Percentiles rank a stretch among this genome's conserved stretches.
These are phyloP conservation scores for Phlyctochytrium planicorne DNA, from an alignment of 192 early-diverging fungal species.

Conservation along the genomic window DNA sequence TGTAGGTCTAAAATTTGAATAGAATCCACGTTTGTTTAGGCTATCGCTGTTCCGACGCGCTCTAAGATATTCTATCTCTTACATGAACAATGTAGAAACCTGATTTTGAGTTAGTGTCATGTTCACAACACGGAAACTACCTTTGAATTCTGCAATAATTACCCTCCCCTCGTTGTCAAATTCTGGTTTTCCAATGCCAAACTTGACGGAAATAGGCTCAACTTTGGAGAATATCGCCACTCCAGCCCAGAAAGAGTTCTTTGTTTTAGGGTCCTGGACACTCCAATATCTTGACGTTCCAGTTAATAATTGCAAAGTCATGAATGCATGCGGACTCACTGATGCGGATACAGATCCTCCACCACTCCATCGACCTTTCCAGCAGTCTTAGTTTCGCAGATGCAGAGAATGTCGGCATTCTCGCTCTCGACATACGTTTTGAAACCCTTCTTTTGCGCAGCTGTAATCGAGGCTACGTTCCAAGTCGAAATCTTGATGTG, in stretches of 20 bases:
- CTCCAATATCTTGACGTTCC: slow-evolving; percentile 46
- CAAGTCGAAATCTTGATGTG: slow-evolving; percentile 65
- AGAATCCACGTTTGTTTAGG: too few relatives aligned
- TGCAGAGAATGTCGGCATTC: slow-evolving; percentile 73
- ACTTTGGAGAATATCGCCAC: slow-evolving; percentile 76
- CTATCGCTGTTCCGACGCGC: too few relatives aligned
- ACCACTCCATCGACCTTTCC: slow-evolving; percentile 53
- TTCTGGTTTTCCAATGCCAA: slow-evolving; percentile 55
- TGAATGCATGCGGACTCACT: slow-evolving; percentile 40
- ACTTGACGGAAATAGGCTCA: slow-evolving; percentile 61
- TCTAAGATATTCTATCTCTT: neutral
- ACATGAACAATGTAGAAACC: neutral
- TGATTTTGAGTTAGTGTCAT: too few relatives aligned
- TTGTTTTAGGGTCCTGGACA: slow-evolving; percentile 36
- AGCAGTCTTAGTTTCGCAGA: slow-evolving; percentile 88
- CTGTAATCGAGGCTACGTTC: slow-evolving; percentile 75
- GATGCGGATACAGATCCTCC: slow-evolving; percentile 64
- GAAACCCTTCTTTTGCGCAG: slow-evolving; percentile 70
- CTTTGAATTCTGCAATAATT: slow-evolving; percentile 68
- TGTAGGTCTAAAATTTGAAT: slow-evolving; percentile 47
- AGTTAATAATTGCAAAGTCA: neutral
- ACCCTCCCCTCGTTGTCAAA: slow-evolving; percentile 68
- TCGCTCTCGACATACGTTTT: slow-evolving; percentile 18
- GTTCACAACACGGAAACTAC: too few relatives aligned
- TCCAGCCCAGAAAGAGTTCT: slow-evolving; percentile 77